Evolutionary conservation across 768 basidiomycete species (phyloP).

Genomic region (Kwoniella sp.): DNA sequence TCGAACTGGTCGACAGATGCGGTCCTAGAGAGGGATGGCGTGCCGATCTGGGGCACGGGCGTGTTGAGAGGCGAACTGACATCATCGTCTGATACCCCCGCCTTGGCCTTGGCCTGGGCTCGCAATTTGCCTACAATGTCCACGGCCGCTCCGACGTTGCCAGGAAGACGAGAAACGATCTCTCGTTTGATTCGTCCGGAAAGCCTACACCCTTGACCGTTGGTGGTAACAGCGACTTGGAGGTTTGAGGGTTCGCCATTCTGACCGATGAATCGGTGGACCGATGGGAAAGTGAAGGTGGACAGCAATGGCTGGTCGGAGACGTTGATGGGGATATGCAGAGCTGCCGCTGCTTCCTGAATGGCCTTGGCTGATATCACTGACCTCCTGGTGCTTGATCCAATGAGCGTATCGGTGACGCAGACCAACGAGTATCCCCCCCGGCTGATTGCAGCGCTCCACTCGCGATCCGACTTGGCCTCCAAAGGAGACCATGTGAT

Average conservation of each 20-base stretch:
- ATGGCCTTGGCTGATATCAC: slow-evolving; percentile 60
- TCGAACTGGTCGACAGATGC: slow-evolving; percentile 24
- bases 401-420: slow-evolving; percentile 71
- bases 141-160: slow-evolving; percentile 69
- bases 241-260: slow-evolving; percentile 42
- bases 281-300: slow-evolving; percentile 81
- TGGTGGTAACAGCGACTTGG: slow-evolving; percentile 77
- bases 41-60: slow-evolving; percentile 51
- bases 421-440: slow-evolving; percentile 61
- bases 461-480: slow-evolving; percentile 38
- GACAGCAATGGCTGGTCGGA: slow-evolving; percentile 80
- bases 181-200: slow-evolving; percentile 75
- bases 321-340: slow-evolving; percentile 73
- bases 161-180: slow-evolving; percentile 67
- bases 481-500: slow-evolving; percentile 54
- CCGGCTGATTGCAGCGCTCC: slow-evolving; percentile 53
- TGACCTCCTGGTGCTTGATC: slow-evolving; percentile 51
- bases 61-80: slow-evolving; percentile 51
- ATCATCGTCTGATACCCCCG: slow-evolving; percentile 52
- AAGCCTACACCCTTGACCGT: slow-evolving; percentile 83
- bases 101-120: slow-evolving; percentile 45
- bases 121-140: slow-evolving; percentile 68
- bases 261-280: slow-evolving; percentile 72
- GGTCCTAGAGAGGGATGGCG: slow-evolving; percentile 28
- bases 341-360: slow-evolving; percentile 56